Evolutionary conservation across 805 yeast genomes (phyloP).

Genomic region (Candida cerambycidarum): DNA sequence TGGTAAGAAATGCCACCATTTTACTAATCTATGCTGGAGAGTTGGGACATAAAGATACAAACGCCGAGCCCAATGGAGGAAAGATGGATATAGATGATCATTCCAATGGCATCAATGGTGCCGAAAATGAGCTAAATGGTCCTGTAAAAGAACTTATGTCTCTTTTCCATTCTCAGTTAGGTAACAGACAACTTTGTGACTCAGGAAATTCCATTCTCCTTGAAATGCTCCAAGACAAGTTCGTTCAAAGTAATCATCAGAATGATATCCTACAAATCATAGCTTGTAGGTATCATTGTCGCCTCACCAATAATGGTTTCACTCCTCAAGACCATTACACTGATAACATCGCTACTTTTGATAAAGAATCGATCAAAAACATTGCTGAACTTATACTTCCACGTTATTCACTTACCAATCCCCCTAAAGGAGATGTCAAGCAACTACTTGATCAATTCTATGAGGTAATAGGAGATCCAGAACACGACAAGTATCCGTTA

Average conservation of each 20-base stretch:
- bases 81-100: too few relatives aligned
- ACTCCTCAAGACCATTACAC: constrained; percentile 66
- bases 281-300: constrained; percentile 73
- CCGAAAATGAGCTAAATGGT: too few relatives aligned
- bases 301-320: constrained; percentile 56
- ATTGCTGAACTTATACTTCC: constrained; percentile 54
- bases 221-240: constrained; percentile 53
- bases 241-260: constrained; percentile 43
- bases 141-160: constrained; percentile 49
- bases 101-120: too few relatives aligned
- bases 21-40: constrained; percentile 35
- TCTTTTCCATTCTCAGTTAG: constrained; percentile 71
- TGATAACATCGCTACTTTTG: constrained; percentile 26
- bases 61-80: too few relatives aligned
- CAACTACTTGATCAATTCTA: constrained; percentile 67
- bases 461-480: constrained; percentile 71
- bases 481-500: constrained; percentile 37
- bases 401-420: constrained; percentile 56
- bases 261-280: constrained; percentile 74
- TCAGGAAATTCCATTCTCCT: constrained; percentile 62
- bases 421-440: constrained; percentile 71
- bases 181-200: constrained; percentile 68
- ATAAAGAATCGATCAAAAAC: constrained; percentile 27
- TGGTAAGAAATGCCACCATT: constrained; percentile 38
- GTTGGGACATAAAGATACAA: not conserved